Percentiles rank a stretch among this genome's conserved stretches.
Evolutionary conservation across 2,329 filamentous ascomycete genomes (phyloP).

Genomic region (Hirsutella minnesotensis): DNA sequence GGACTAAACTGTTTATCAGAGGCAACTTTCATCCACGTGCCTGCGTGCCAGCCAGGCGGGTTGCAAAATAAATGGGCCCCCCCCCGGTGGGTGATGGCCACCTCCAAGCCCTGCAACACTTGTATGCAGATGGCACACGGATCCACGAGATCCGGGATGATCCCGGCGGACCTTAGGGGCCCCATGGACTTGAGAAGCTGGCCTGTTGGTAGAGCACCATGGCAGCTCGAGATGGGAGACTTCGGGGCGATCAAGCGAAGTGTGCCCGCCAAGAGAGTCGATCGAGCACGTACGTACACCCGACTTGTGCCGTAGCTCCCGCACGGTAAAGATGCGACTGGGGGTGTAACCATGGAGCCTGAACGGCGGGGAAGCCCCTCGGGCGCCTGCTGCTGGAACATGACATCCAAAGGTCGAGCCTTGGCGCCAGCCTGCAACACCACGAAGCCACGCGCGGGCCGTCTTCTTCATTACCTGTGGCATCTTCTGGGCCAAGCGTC

Average conservation of each 20-base stretch:
- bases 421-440: slow-evolving; percentile 5
- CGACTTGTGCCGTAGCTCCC: slow-evolving; percentile 9
- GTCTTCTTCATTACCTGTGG: no score
- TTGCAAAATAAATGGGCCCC: no score
- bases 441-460: background rate
- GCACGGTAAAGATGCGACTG: slow-evolving; percentile 5
- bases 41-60: no score
- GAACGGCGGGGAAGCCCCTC: background rate
- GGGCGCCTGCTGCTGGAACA: slow-evolving; percentile 1
- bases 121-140: background rate
- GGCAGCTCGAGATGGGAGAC: slow-evolving; percentile 3
- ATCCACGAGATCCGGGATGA: no score
- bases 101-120: background rate
- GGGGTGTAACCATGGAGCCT: slow-evolving; percentile 6
- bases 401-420: slow-evolving; percentile 4
- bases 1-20: no score
- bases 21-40: no score
- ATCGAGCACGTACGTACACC: background rate
- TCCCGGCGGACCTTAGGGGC: no score
- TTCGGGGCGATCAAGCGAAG: slow-evolving; percentile 2
- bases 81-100: background rate
- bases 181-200: no score
- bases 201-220: slow-evolving; percentile 1
- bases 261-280: slow-evolving; percentile 1
- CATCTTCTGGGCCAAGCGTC: no score